Evolutionary conservation across 495 filamentous ascomycete species (phyloP), one percentile per base, ranked within the genome.

Genomic region (Pseudevernia furfuracea): DNA sequence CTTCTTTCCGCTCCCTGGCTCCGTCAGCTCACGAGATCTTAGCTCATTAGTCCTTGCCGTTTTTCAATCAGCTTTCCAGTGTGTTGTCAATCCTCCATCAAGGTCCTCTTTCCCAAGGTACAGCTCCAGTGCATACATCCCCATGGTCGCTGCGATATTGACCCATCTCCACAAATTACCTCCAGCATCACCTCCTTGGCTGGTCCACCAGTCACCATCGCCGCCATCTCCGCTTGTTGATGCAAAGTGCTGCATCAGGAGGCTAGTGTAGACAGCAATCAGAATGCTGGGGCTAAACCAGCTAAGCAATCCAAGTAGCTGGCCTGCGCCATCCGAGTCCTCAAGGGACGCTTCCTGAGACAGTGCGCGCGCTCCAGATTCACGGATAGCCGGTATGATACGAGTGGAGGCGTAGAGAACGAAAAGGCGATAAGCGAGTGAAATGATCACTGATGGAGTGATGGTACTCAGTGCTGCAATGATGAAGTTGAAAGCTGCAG

Each of bases 361-460:
- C 28, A 96, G 79, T 12, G 88, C 91, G 48, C 86, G 82, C 14
- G 90, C 89, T 17, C 92, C 92, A 32, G 87, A 85, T 71, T 96
- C 91, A 30, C 89, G 85, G 5, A 98, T 86, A 1, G 92, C 92
- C 4, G 94, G 94, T 58, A 98, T 96, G 68, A 98, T 97, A 57
- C 92, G 86, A n/a, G 92, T 96, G 14, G 90, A 89, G 61, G 91
- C 89, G 75, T 97, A 98, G 72, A 97, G 87, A 14, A 98, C 94
- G 65, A 92, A 88, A 25, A 96, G 85, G 49, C 94, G 89, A 72
- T 96, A 98, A 25, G 89, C 85, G 32, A 98, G 85, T 12, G 91
- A 96, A 67, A 96, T 93, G 73, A 98, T 87, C 41, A 98, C 91
- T 14, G 89, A 94, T 1, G 94, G 92, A 0, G 94, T 96, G 67